Percentiles rank a stretch among this genome's conserved stretches.
phyloP scores from a whole-genome alignment of 257 asterid species.

The Solanum neorickii region DNA sequence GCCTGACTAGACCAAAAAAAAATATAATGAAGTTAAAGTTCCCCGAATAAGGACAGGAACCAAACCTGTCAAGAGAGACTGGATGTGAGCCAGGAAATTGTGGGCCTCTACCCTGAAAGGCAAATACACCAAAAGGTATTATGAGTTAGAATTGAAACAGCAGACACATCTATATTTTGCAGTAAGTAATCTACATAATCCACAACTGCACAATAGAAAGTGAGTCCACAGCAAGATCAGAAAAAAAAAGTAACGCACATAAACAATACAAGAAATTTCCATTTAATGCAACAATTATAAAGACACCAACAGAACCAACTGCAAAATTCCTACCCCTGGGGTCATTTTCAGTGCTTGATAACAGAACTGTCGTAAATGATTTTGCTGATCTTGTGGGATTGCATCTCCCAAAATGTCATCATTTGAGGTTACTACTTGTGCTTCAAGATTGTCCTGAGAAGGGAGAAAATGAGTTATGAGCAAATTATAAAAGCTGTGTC shows the following conservation, averaged over 20 bases:
- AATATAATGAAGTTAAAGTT: background rate
- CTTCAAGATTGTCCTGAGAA: conserved; percentile 62
- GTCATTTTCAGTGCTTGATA: conserved; percentile 67
- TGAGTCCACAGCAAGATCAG: background rate
- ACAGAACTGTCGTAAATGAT: conserved; percentile 55
- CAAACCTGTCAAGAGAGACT: conserved; percentile 88
- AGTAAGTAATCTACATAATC: background rate
- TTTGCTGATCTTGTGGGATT: conserved; percentile 78
- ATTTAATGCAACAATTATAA: background rate
- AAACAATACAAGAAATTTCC: background rate
- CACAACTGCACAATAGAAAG: background rate
- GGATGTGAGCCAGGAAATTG: conserved; percentile 99
- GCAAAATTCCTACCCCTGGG: conserved; percentile 39
- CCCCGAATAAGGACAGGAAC: background rate
- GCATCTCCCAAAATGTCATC: conserved; percentile 88
- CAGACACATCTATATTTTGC: background rate
- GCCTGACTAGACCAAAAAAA: background rate
- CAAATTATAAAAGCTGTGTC: background rate
- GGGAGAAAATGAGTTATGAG: background rate
- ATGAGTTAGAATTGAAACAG: background rate
- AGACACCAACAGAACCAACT: background rate
- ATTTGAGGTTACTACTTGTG: conserved; percentile 48
- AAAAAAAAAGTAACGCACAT: background rate
- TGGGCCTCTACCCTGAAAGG: conserved; percentile 52
- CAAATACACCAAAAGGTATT: conserved; percentile 3